A percentile compares a stretch with the other conserved stretches of the same genome.
Evolutionary conservation across 1,139 yeast species (phyloP).

Genomic region (Saccharomyces hybrid): DNA sequence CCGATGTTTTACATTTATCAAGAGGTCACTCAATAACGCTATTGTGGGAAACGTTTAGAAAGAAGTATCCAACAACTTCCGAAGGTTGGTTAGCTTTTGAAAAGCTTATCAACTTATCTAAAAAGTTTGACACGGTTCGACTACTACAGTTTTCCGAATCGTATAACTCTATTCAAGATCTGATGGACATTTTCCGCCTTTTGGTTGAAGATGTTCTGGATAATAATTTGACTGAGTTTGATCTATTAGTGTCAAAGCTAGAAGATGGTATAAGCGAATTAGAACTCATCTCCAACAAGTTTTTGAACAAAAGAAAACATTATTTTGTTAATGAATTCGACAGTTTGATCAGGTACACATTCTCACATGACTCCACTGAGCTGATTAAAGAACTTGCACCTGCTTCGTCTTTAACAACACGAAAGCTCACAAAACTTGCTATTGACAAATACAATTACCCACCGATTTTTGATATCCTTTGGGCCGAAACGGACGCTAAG

Average conservation of each 20-base stretch:
- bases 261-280: conserved; percentile 42
- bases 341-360: conserved; percentile 39
- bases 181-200: conserved; percentile 41
- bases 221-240: conserved; percentile 35
- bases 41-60: conserved; percentile 63
- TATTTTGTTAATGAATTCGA: conserved; percentile 44
- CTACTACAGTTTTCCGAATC: conserved; percentile 51
- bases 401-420: conserved; percentile 35
- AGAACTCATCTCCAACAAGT: conserved; percentile 41
- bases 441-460: conserved; percentile 40
- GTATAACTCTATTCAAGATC: conserved; percentile 38
- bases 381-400: conserved; percentile 4
- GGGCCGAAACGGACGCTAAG: conserved; percentile 35
- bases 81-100: conserved; percentile 48
- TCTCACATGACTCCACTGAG: conserved; percentile 23
- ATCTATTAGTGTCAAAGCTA: conserved; percentile 34
- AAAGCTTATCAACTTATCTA: conserved; percentile 38
- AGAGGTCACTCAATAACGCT: conserved; percentile 61
- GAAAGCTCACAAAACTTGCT: conserved; percentile 26
- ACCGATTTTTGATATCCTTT: conserved; percentile 44
- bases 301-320: conserved; percentile 47
- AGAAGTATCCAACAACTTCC: conserved; percentile 49
- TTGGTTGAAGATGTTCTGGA: conserved; percentile 41
- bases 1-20: conserved; percentile 42
- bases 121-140: conserved; percentile 53